These are phyloP conservation scores for Ogataea methanolica DNA, from an alignment of 805 yeast species.

Conservation along the genomic window DNA sequence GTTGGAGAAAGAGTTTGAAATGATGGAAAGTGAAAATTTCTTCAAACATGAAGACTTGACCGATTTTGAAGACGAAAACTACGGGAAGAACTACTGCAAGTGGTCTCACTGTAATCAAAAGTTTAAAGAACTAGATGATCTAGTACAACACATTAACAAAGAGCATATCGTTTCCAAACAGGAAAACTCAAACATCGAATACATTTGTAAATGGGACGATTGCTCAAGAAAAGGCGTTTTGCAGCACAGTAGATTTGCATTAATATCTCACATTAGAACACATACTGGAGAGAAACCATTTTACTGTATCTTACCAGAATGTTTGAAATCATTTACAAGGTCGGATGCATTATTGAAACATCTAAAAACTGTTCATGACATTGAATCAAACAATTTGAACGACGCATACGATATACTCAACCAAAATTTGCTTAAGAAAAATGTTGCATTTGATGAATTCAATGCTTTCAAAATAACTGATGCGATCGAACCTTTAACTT, in stretches of 20 bases:
- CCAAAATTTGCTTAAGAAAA: conserved; percentile 1
- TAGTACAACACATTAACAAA: conserved; percentile 36
- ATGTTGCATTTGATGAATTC: neutral
- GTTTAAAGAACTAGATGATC: conserved; percentile 31
- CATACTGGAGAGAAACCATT: conserved; percentile 69
- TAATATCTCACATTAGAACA: conserved; percentile 57
- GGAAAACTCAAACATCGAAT: conserved; percentile 24
- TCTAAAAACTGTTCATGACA: conserved; percentile 55
- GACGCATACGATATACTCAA: conserved; percentile 18
- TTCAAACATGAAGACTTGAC: conserved; percentile 7
- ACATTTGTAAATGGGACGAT: conserved; percentile 58
- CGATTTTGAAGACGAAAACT: conserved; percentile 12
- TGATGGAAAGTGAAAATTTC: conserved; percentile 16
- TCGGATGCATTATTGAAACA: conserved; percentile 64
- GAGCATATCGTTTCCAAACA: conserved; percentile 31
- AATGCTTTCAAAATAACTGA: neutral
- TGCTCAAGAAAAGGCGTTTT: conserved; percentile 49
- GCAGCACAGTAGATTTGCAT: conserved; percentile 52
- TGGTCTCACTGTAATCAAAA: conserved; percentile 34
- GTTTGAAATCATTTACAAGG: conserved; percentile 53
- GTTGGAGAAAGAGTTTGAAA: conserved; percentile 19
- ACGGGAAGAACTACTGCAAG: conserved; percentile 23
- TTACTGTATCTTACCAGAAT: conserved; percentile 62
- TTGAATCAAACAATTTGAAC: conserved; percentile 27
- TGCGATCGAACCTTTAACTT: too few species aligned